Base-by-base conservation (phyloP, 306 rosid genomes). In the Acacia acuminata region DNA sequence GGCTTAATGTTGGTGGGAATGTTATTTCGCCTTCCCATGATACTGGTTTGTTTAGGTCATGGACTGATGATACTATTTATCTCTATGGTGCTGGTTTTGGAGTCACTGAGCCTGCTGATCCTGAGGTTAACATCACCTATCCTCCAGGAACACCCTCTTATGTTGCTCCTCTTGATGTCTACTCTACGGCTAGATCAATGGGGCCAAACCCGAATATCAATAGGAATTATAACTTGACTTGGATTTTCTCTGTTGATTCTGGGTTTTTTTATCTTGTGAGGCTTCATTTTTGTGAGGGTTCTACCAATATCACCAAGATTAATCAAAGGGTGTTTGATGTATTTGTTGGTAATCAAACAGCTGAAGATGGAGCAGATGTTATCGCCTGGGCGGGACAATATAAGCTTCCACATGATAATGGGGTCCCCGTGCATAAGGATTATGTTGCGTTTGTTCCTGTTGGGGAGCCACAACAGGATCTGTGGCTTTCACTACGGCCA, bases 1-100 rank as follows among this genome's bases (percentile, higher is more conserved):
- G 98, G 87, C 56, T 94, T 45, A 96, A 96, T 66, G 94, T 94
- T 19, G 99, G 99, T 19, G 99, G 99, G 32, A 92, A 91, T 77
- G 90, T 87, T 88, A 94, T 96, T 60, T 89, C 96, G 2, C 94
- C 98, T 0, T 82, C 92, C 4, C 81, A 61, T 0, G 99, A 96
- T 89, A 94, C 98, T 0, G 99, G 97, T 63, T 70, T 96, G 87
- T 91, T 86, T 56, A 91, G 99, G 92, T 82, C 93, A 22, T 96
- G 99, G 99, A 51, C 48, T 61, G 97, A 91, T 85, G 98, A 96
- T 58, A 3, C 85, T 14, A 80, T 65, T 8, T 94, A 69, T 84
- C 43, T 96, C 34, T 92, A 7, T 77, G 94, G 94, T 75, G 94
- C 99, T 11, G 90, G 44, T 27, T 72, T 10, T 75, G 99, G 99